Percentiles rank a stretch among this genome's conserved stretches.
Conservation (phyloP, 108 stramenopile species). For the Pseudonitzschia multiseries region DNA sequence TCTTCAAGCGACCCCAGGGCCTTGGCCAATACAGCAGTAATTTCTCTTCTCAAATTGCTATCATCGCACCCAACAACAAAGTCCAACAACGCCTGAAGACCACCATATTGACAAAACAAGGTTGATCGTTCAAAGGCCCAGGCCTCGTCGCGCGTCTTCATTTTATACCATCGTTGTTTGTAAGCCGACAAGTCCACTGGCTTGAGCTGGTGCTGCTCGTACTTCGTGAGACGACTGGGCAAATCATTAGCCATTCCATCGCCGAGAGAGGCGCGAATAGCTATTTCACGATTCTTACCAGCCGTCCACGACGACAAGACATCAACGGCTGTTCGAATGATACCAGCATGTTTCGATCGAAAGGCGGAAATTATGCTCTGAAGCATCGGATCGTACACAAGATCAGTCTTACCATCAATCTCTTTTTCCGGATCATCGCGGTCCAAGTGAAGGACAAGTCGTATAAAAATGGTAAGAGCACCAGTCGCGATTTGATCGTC, state of each 20-base stretch:
- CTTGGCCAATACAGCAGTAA: slow-evolving; percentile 56
- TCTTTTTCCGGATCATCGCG: slow-evolving; percentile 55
- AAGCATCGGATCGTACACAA: slow-evolving; percentile 25
- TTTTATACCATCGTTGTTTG: slow-evolving; percentile 55
- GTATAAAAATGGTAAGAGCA: slow-evolving; percentile 59
- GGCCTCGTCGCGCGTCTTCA: slow-evolving; percentile 42
- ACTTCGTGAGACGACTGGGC: slow-evolving; percentile 34
- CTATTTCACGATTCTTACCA: slow-evolving; percentile 51
- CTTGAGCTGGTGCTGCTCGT: slow-evolving; percentile 60
- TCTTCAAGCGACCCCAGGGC: slow-evolving; percentile 38
- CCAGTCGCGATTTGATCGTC: slow-evolving; percentile 44
- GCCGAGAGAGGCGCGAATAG: slow-evolving; percentile 57
- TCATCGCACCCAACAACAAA: slow-evolving; percentile 46
- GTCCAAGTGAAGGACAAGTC: slow-evolving; percentile 73
- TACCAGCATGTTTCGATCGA: slow-evolving; percentile 18
- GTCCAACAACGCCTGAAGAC: slow-evolving; percentile 56
- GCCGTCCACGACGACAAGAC: slow-evolving; percentile 75
- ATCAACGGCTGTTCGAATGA: slow-evolving; percentile 74
- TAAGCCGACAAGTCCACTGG: slow-evolving; percentile 68
- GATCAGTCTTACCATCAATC: slow-evolving; percentile 27
- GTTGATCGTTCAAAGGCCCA: slow-evolving; percentile 56
- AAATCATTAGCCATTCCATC: slow-evolving; percentile 31
- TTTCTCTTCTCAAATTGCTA: slow-evolving; percentile 56
- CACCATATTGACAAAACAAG: slow-evolving; percentile 54
- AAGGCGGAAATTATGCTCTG: slow-evolving; percentile 43